Conservation (phyloP, 2,329 filamentous ascomycete species). For the Kalaharituber pfeilii region DNA sequence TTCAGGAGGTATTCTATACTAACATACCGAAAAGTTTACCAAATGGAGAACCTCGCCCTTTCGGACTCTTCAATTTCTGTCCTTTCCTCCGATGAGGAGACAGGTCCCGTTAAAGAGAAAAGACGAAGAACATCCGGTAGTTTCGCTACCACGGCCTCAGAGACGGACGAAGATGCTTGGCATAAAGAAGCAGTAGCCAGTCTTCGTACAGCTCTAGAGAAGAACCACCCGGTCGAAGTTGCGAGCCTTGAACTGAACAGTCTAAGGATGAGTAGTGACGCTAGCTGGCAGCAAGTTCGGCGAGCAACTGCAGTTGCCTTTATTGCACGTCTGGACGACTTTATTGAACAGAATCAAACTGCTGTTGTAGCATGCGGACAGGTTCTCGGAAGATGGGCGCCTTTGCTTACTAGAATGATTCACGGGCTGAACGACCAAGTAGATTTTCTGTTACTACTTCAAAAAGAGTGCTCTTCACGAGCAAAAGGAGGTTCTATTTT, state of each 20-base stretch:
- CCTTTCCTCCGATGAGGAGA: slow-evolving; percentile 42
- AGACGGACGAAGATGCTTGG: slow-evolving; percentile 16
- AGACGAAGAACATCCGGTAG: not conserved
- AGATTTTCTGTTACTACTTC: slow-evolving; percentile 66
- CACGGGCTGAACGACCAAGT: slow-evolving; percentile 56
- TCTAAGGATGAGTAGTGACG: slow-evolving; percentile 77
- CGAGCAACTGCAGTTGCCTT: slow-evolving; percentile 73
- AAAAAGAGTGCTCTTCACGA: slow-evolving; percentile 55
- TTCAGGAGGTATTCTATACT: not conserved
- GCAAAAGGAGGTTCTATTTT: slow-evolving; percentile 51
- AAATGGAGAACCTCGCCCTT: slow-evolving; percentile 31
- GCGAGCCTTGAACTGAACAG: slow-evolving; percentile 65
- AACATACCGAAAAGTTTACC: slow-evolving; percentile 31
- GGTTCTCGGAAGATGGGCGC: slow-evolving; percentile 45
- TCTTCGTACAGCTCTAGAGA: slow-evolving; percentile 19
- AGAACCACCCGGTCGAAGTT: slow-evolving; percentile 21
- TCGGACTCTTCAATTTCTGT: slow-evolving; percentile 45
- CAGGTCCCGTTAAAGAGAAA: slow-evolving; percentile 2
- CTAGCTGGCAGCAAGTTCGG: slow-evolving; percentile 74
- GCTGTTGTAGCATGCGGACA: slow-evolving; percentile 34
- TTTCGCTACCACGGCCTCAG: slow-evolving; percentile 10
- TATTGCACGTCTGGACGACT: slow-evolving; percentile 65
- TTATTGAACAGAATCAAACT: slow-evolving; percentile 16
- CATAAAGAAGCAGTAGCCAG: slow-evolving; percentile 20
- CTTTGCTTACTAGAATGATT: slow-evolving; percentile 41